Percentiles rank a stretch among this genome's conserved stretches.
phyloP scores from a whole-genome alignment of 345 rosid genomes.

The Kernera saxatilis region DNA sequence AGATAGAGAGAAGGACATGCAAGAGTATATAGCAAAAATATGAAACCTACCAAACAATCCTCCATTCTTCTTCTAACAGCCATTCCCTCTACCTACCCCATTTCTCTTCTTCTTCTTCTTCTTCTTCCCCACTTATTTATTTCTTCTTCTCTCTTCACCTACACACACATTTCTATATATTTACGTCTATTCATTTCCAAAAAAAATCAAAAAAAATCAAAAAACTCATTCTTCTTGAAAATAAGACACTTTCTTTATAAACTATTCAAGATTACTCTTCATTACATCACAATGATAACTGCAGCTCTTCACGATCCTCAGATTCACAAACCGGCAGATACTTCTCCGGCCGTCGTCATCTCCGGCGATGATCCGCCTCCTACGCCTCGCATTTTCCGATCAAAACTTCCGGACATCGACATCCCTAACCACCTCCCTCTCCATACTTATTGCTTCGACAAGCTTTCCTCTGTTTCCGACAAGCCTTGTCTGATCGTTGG shows the following conservation, averaged over 20 bases:
- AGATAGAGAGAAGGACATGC: not conserved
- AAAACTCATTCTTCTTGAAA: not conserved
- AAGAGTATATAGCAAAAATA: not conserved
- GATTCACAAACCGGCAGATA: constrained; percentile 23
- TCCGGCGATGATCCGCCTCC: constrained; percentile 2
- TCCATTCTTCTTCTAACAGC: constrained; percentile 33
- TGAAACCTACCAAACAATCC: constrained; percentile 31
- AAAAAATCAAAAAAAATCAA: not conserved
- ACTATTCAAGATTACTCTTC: not conserved
- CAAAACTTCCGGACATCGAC: constrained; percentile 72
- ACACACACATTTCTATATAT: constrained; percentile 10
- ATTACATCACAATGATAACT: constrained; percentile 23
- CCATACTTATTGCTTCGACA: constrained; percentile 66
- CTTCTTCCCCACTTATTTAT: constrained; percentile 7
- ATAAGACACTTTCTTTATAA: not conserved
- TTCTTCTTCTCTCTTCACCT: constrained; percentile 6
- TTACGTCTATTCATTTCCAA: not conserved
- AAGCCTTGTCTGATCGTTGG: constrained; percentile 65
- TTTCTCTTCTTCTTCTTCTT: not conserved
- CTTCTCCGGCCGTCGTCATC: constrained; percentile 4
- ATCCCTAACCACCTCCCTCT: constrained; percentile 74
- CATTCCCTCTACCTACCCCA: constrained; percentile 32
- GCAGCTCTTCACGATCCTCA: constrained; percentile 22
- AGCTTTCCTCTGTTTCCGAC: constrained; percentile 33
- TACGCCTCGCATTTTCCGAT: constrained; percentile 49